Conservation (phyloP, 306 rosid genomes). For the Gynostemma pentaphyllum region DNA sequence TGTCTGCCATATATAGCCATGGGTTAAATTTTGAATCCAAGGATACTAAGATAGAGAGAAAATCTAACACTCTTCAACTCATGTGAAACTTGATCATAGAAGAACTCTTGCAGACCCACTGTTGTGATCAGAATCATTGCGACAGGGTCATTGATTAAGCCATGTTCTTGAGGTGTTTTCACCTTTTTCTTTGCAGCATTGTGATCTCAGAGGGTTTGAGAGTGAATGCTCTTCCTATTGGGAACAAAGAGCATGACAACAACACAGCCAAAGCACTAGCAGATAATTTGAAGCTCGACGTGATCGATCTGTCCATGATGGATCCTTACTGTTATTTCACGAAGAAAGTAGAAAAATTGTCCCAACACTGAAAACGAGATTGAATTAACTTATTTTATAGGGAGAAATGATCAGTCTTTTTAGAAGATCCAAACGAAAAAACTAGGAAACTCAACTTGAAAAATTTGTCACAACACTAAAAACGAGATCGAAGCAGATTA, state of each 20-base stretch:
- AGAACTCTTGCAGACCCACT: slow-evolving; percentile 70
- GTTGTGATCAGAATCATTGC: slow-evolving; percentile 45
- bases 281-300: slow-evolving; percentile 28
- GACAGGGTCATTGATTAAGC: slow-evolving; percentile 32
- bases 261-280: slow-evolving; percentile 17
- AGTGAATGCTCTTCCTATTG: slow-evolving; percentile 31
- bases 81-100: slow-evolving; percentile 55
- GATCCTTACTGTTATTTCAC: slow-evolving; percentile 42
- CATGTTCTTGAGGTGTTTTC: slow-evolving; percentile 32
- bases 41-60: slow-evolving; percentile 40
- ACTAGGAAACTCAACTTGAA: too few species aligned
- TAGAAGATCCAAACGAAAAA: too few species aligned
- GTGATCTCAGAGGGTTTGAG: slow-evolving; percentile 49
- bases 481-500: too few species aligned
- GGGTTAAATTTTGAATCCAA: slow-evolving; percentile 29
- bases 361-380: too few species aligned
- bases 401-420: too few species aligned
- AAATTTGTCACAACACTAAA: too few species aligned
- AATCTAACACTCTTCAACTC: slow-evolving; percentile 56
- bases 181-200: slow-evolving; percentile 51
- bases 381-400: too few species aligned
- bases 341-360: slow-evolving; percentile 39
- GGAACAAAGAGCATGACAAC: slow-evolving; percentile 27
- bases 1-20: slow-evolving; percentile 16
- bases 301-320: slow-evolving; percentile 38